Evolutionary conservation across 768 basidiomycete species (phyloP).

Genomic region (Lactifluus hygrophoroides): DNA sequence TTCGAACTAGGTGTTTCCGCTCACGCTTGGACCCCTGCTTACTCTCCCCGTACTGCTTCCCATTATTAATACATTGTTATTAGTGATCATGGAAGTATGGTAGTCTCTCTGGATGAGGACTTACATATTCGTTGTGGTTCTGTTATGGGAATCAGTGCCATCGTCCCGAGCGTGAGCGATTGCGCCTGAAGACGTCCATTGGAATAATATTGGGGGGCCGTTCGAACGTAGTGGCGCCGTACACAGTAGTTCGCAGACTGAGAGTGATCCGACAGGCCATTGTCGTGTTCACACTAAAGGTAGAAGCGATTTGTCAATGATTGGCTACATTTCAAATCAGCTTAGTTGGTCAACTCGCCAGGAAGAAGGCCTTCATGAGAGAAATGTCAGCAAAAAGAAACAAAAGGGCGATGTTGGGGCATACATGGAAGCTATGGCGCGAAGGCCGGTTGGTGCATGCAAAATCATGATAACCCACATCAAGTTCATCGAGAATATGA

Average conservation of each 20-base stretch:
- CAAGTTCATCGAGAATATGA: conserved; percentile 18
- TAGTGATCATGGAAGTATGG: no score
- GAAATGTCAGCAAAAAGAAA: not conserved
- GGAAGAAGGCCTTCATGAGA: conserved; percentile 11
- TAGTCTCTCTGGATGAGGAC: no score
- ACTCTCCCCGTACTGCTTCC: no score
- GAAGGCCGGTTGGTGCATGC: conserved; percentile 19
- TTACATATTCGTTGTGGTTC: no score
- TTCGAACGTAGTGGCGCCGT: conserved; percentile 8
- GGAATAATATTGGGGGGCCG: conserved; percentile 8
- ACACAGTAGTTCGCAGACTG: conserved; percentile 17
- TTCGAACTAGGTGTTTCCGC: no score
- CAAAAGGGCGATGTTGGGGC: not conserved
- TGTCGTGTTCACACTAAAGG: conserved; percentile 13
- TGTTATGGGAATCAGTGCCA: no score
- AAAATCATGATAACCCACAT: conserved; percentile 20
- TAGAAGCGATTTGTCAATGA: not conserved
- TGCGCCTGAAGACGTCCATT: conserved; percentile 7
- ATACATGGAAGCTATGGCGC: conserved; percentile 17
- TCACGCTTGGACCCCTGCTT: no score
- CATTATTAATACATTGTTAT: no score
- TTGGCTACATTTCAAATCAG: not conserved
- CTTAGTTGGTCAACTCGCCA: conserved; percentile 2
- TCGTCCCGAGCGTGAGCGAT: no score
- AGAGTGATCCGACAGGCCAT: conserved; percentile 21